Percentiles rank a stretch among this genome's conserved stretches.
Evolutionary conservation across 1,139 yeast species (phyloP).

Genomic region (Komagataea norvegica): DNA sequence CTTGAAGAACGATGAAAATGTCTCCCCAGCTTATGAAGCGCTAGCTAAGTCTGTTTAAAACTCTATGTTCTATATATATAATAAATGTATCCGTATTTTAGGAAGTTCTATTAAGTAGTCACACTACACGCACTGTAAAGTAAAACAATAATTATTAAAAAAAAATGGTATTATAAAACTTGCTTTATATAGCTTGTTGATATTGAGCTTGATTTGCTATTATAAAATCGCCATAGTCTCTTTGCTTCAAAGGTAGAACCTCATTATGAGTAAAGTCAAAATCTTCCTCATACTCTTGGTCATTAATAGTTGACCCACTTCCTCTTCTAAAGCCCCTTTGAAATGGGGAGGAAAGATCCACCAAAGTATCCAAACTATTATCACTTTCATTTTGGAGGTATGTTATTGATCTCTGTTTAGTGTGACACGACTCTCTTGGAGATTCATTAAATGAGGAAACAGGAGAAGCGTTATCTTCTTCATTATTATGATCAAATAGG

Average conservation of each 20-base stretch:
- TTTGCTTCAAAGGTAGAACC: slow-evolving; percentile 18
- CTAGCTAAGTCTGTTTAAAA: slow-evolving; percentile 31
- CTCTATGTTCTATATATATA: background rate
- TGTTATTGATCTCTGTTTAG: slow-evolving; percentile 15
- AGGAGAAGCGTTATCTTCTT: slow-evolving; percentile 4
- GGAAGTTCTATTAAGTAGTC: too few relatives aligned
- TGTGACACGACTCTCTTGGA: slow-evolving; percentile 12
- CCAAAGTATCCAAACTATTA: slow-evolving; percentile 17
- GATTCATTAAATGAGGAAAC: slow-evolving; percentile 12
- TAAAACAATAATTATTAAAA: too few relatives aligned
- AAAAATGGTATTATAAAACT: too few relatives aligned
- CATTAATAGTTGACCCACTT: slow-evolving; percentile 19
- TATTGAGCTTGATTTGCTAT: background rate
- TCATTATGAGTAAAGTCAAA: slow-evolving; percentile 22
- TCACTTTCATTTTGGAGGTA: slow-evolving; percentile 16
- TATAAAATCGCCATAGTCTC: background rate
- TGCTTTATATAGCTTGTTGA: background rate
- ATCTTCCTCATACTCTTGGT: slow-evolving; percentile 5
- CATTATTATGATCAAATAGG: slow-evolving; percentile 10
- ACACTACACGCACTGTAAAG: too few relatives aligned
- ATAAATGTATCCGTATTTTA: too few relatives aligned
- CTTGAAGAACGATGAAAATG: slow-evolving; percentile 43
- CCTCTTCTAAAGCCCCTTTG: slow-evolving; percentile 12
- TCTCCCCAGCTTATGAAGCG: slow-evolving; percentile 62
- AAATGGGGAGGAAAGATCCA: slow-evolving; percentile 4